These are phyloP conservation scores for Chalaropsis thielavioides DNA, from an alignment of 2,329 filamentous ascomycete species.

Conservation along the genomic window DNA sequence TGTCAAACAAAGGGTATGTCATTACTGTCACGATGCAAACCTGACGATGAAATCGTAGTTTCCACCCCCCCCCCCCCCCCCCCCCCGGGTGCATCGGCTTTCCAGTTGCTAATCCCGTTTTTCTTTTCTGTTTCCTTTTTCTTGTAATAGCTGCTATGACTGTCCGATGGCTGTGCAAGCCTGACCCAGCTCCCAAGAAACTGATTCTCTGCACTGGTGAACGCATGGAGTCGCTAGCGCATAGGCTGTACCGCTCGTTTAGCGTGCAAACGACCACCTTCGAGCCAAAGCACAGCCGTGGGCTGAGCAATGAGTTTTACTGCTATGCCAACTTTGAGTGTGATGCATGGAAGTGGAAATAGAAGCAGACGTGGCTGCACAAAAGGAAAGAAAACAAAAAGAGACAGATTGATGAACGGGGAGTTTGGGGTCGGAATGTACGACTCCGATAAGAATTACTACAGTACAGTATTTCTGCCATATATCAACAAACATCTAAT, in stretches of 20 bases:
- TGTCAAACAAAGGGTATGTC: constrained; percentile 60
- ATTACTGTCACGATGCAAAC: not conserved
- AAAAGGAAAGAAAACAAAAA: constrained; percentile 14
- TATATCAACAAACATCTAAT: constrained; percentile 5
- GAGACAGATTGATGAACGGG: not conserved
- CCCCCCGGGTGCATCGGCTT: no score
- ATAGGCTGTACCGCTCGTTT: constrained; percentile 50
- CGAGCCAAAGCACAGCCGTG: constrained; percentile 53
- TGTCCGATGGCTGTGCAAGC: constrained; percentile 54
- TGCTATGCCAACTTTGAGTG: constrained; percentile 70
- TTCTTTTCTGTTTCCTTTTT: not conserved
- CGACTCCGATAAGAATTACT: not conserved
- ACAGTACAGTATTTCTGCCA: not conserved
- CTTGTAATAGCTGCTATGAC: constrained; percentile 49
- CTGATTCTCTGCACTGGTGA: constrained; percentile 65
- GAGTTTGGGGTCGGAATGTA: no score
- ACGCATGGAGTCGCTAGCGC: constrained; percentile 51
- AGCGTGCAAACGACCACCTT: constrained; percentile 52
- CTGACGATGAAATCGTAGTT: not conserved
- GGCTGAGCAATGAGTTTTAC: constrained; percentile 66
- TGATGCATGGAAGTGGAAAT: constrained; percentile 34
- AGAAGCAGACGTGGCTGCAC: constrained; percentile 12
- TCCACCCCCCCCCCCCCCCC: no score
- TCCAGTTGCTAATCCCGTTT: not conserved
- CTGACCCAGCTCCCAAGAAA: constrained; percentile 21